Base-by-base conservation (phyloP, 192 early-diverging fungal species). In the Anaeromyces robustus region DNA sequence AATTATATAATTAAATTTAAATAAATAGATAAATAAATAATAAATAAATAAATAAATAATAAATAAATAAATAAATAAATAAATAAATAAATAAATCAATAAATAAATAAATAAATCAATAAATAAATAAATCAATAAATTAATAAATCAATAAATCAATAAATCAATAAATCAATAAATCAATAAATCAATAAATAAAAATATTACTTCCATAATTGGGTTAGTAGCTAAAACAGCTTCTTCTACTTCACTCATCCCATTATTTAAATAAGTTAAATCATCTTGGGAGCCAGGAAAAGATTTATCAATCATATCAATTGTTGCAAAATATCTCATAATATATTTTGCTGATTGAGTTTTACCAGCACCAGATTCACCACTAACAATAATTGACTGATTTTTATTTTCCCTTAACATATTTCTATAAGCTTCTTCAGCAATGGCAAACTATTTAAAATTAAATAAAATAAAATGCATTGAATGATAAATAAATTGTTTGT, bases 371-470 rank as follows among this genome's bases (percentile, higher is more conserved):
- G 81, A 94, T 86, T 99, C 97, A 80, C 97, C 97, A 13, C 94
- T 96, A 77, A 98, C 96, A 81, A 99, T 97, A 85, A 99, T 96
- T 22, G 96, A 96, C 87, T 99, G 97, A 90, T 99, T 97, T 82
- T 90, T 91, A 80, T 92, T 87, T 81, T 97, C 96, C 28, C 94
- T 89, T 77, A 97, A 93, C 94, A 99, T 96, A 84, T 92, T 93
- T 29, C 96, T 91, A 89, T 96, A 99, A 17, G 97, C 95, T 85
- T 98, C 96, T 89, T 98, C 96, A 14, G 96, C 95, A 82, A 99
- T 96, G 30, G 97, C 96, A 89, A 98, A 99, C 89, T 68, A 39
- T 1, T 12, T 39, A 39, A 14, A 39, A 39, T 39, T 39, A 39
- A 39, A 39, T 39, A 14, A 14, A 39, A 14, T 39, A 39, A 39